Percentiles rank a stretch among this genome's conserved stretches.
phyloP scores from a whole-genome alignment of 768 basidiomycete genomes.

The Infundibulicybe gibba region DNA sequence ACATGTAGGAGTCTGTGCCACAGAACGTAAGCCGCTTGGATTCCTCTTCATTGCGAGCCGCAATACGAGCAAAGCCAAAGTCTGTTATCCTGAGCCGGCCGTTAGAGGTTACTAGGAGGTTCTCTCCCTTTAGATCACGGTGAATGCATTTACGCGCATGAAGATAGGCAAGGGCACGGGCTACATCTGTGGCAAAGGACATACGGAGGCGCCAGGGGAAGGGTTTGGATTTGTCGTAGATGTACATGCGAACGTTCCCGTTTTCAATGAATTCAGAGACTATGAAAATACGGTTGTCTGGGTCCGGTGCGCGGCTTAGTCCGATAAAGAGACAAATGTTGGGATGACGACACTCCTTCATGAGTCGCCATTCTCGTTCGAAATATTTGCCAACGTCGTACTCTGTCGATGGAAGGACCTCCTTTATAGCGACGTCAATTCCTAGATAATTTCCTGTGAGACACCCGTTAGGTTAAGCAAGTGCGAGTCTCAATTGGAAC shows the following conservation, averaged over 20 bases:
- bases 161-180: conserved; percentile 94
- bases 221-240: conserved; percentile 77
- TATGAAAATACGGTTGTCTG: conserved; percentile 87
- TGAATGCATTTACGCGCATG: conserved; percentile 91
- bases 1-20: conserved; percentile 95
- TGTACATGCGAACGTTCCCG: conserved; percentile 88
- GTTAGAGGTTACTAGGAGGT: conserved; percentile 91
- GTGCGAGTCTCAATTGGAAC: conserved; percentile 5
- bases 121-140: conserved; percentile 95
- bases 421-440: conserved; percentile 94
- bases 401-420: conserved; percentile 86
- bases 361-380: conserved; percentile 96
- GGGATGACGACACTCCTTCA: conserved; percentile 93
- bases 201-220: conserved; percentile 94
- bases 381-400: conserved; percentile 98
- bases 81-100: conserved; percentile 97
- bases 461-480: background rate
- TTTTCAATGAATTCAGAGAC: conserved; percentile 93
- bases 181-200: conserved; percentile 92
- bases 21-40: conserved; percentile 81
- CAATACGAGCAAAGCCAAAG: conserved; percentile 95
- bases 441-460: conserved; percentile 81
- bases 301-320: conserved; percentile 72
- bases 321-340: conserved; percentile 95
- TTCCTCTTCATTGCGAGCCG: conserved; percentile 89